Conservation (phyloP, 345 rosid genomes). For the Iberis pinnata region DNA sequence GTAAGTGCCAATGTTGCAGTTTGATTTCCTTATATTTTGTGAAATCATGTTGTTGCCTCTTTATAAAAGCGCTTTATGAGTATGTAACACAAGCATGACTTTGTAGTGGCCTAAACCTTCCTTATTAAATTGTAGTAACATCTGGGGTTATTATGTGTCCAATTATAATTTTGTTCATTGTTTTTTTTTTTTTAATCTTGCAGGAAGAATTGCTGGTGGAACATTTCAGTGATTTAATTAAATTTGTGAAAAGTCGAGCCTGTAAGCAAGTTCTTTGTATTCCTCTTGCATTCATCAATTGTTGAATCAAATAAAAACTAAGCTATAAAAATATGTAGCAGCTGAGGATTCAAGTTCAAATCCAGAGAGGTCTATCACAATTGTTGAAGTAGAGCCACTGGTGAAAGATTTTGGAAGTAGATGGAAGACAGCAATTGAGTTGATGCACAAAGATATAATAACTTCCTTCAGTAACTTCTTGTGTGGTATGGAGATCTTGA, state of each 20-base stretch:
- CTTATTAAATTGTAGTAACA: too few relatives aligned
- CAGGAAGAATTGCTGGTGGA: slow-evolving; percentile 92
- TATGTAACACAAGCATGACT: neutral
- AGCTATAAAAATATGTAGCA: slow-evolving; percentile 18
- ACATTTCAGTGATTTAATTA: slow-evolving; percentile 85
- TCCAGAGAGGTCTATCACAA: slow-evolving; percentile 57
- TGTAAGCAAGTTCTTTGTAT: slow-evolving; percentile 45
- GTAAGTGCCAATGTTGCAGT: slow-evolving; percentile 37
- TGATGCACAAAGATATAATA: slow-evolving; percentile 97
- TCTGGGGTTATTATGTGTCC: neutral
- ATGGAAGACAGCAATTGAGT: slow-evolving; percentile 88
- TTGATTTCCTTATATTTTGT: neutral
- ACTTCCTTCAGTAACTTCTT: slow-evolving; percentile 96
- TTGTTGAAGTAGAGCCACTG: slow-evolving; percentile 72
- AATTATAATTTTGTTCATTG: neutral
- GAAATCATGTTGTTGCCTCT: neutral
- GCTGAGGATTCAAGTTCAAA: slow-evolving; percentile 75
- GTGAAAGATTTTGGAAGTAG: slow-evolving; percentile 84
- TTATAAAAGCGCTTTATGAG: too few relatives aligned
- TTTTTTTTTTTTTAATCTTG: neutral
- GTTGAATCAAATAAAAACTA: neutral
- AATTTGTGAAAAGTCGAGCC: slow-evolving; percentile 79
- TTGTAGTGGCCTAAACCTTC: too few relatives aligned
- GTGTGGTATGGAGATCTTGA: slow-evolving; percentile 93
- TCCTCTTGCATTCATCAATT: neutral